Percentiles rank a stretch among this genome's conserved stretches.
Conservation (phyloP, 371 early-diverging fungal genomes). For the Rhizomucor pusillus region DNA sequence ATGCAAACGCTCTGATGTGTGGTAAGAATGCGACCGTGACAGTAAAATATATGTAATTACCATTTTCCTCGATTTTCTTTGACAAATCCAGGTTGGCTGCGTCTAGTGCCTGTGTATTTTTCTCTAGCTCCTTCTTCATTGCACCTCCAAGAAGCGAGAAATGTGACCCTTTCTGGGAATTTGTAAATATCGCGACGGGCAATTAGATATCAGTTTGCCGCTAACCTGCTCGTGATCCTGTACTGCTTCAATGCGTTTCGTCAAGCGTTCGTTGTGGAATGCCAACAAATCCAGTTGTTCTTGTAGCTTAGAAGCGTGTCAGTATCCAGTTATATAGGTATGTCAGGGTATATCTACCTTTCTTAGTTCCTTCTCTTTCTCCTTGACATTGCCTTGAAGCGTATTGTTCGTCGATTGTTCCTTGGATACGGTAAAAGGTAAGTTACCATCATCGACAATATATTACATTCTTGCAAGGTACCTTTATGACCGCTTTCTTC, state of each 20-base stretch:
- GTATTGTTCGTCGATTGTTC: slow-evolving; percentile 58
- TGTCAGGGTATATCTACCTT: slow-evolving; percentile 31
- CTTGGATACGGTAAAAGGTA: slow-evolving; percentile 19
- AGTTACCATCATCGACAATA: neutral
- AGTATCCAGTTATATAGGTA: neutral
- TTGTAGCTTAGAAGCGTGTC: slow-evolving; percentile 28
- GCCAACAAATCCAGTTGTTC: slow-evolving; percentile 63
- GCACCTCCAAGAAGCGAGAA: slow-evolving; percentile 55
- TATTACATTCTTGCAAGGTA: slow-evolving; percentile 9
- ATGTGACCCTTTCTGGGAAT: slow-evolving; percentile 39
- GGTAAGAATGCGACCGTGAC: too few relatives aligned
- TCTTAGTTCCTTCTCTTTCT: slow-evolving; percentile 66
- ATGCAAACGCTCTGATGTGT: slow-evolving; percentile 41
- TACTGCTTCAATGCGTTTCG: slow-evolving; percentile 63
- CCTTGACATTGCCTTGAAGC: slow-evolving; percentile 59
- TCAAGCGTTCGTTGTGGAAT: slow-evolving; percentile 65
- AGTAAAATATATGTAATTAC: slow-evolving; percentile 16
- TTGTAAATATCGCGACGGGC: neutral
- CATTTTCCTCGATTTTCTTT: slow-evolving; percentile 64
- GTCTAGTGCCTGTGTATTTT: slow-evolving; percentile 51
- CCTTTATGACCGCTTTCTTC: slow-evolving; percentile 64
- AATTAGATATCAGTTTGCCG: neutral
- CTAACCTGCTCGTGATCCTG: slow-evolving; percentile 49
- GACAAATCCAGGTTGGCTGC: slow-evolving; percentile 52
- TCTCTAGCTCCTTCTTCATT: slow-evolving; percentile 63